A percentile compares a stretch with the other conserved stretches of the same genome.
Evolutionary conservation across 352 stramenopile genomes (phyloP).

Genomic region (Globisporangium rhizosaccharum): DNA sequence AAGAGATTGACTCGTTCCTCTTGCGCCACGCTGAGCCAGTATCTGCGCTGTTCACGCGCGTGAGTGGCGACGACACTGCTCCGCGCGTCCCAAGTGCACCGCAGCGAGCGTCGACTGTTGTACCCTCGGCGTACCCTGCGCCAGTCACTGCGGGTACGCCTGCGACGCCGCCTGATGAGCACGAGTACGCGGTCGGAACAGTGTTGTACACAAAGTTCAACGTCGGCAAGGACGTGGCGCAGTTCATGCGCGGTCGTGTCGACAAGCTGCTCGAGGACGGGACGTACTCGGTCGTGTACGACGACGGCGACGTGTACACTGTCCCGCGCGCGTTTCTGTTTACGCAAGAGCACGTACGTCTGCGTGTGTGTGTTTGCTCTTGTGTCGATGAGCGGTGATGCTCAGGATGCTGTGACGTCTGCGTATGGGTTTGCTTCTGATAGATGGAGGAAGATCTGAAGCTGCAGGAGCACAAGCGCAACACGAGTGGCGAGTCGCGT

Average conservation of each 20-base stretch:
- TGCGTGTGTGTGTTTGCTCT: background rate
- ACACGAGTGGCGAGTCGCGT: background rate
- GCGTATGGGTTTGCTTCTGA: slow-evolving; percentile 2
- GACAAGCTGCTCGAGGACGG: slow-evolving; percentile 32
- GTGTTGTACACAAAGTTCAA: slow-evolving; percentile 42
- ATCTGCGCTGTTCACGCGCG: slow-evolving; percentile 1
- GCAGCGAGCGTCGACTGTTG: background rate
- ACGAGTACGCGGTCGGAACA: slow-evolving; percentile 31
- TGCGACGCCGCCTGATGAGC: background rate
- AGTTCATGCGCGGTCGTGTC: slow-evolving; percentile 42
- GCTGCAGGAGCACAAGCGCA: slow-evolving; percentile 4
- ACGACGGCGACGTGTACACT: slow-evolving; percentile 52
- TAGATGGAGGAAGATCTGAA: slow-evolving; percentile 36
- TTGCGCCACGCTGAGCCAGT: slow-evolving; percentile 2
- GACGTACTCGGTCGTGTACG: slow-evolving; percentile 44
- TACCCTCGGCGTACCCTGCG: background rate
- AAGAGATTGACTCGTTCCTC: slow-evolving; percentile 9
- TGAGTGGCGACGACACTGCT: slow-evolving; percentile 1
- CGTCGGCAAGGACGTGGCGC: slow-evolving; percentile 25
- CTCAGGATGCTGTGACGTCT: slow-evolving; percentile 7
- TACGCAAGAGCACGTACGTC: slow-evolving; percentile 42
- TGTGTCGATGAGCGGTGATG: background rate
- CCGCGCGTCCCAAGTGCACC: background rate
- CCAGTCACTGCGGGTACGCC: background rate
- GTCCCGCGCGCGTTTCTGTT: slow-evolving; percentile 35